Evolutionary conservation across 2,329 filamentous ascomycete genomes (phyloP), one percentile per base, ranked within the genome.

Genomic region (Plectosphaerella cucumerina): DNA sequence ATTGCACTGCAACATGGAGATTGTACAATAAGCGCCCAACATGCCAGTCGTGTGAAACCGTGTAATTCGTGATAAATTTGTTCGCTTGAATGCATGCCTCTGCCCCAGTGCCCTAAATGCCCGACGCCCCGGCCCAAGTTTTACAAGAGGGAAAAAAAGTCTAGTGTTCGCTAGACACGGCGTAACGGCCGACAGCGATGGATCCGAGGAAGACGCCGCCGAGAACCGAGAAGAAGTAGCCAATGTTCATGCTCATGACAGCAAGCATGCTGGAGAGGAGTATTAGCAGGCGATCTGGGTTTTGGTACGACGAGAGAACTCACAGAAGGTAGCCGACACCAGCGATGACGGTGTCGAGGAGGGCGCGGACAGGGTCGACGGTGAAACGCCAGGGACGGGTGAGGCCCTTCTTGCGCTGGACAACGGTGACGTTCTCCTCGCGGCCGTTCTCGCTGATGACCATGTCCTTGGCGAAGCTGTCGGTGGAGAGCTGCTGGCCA

Each of bases 221-320:
- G 6, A 94, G 76, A n/a, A 92, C 79, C 0, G 88, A 91, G 50
- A 90, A 69, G 66, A 93, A 93, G 65, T 94, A 94, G 12, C 89
- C 90, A 15, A 93, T 80, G 60, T 94, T 94, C 74, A 90, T 83
- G 1, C 89, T 92, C 90, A 94, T 96, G 64, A 95, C 87, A 14
- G 88, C 89, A 71, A 96, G 73, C 91, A 96, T 96, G 53, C 91
- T 96, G 43, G 4, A 17, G 20, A 8, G 1, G 6, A 14, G 12
- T 20, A 23, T 22, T 39, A 41, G 39, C 12, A 23, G 41, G 10
- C 48, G 3, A 3, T 47, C 10, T 21, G n/a, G 26, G 17, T 14
- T 4, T 3, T 14, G 6, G 5, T 23, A 12, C 2, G 14, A 17
- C 11, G 20, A 17, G 3, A 17, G 41, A 33, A 84, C 89, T 80